These are phyloP conservation scores for Colletotrichum karsti DNA, from an alignment of 2,329 filamentous ascomycete genomes.

Conservation along the genomic window DNA sequence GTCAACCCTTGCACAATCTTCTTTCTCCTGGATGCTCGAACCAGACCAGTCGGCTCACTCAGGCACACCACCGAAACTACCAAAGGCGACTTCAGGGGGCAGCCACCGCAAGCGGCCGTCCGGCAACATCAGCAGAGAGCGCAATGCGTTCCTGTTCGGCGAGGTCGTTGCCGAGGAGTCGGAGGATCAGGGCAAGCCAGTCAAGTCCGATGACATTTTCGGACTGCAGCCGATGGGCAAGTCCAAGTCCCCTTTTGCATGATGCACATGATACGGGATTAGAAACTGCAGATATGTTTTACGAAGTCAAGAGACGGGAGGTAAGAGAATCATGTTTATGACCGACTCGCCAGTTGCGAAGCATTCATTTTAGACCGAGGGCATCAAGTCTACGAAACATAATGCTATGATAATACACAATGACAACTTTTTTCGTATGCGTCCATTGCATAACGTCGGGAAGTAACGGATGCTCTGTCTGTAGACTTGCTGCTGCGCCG, in stretches of 20 bases:
- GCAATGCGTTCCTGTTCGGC: constrained; percentile 68
- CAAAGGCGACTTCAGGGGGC: constrained; percentile 32
- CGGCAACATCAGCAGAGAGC: constrained; percentile 57
- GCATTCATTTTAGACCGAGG: not conserved
- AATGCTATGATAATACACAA: not conserved
- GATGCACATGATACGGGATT: not conserved
- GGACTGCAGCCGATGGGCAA: constrained; percentile 58
- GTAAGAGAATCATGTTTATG: not conserved
- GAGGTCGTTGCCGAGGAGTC: constrained; percentile 53
- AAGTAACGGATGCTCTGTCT: too few relatives aligned
- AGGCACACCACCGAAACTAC: constrained; percentile 38
- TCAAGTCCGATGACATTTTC: constrained; percentile 60
- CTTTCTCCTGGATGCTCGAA: constrained; percentile 83
- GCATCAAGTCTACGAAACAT: not conserved
- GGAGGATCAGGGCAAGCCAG: constrained; percentile 42
- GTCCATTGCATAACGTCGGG: not conserved
- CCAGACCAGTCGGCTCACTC: constrained; percentile 51
- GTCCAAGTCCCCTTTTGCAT: constrained; percentile 17
- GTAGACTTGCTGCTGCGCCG: too few relatives aligned
- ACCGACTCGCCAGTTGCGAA: not conserved
- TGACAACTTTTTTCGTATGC: not conserved
- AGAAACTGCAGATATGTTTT: not conserved
- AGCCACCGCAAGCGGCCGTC: constrained; percentile 49
- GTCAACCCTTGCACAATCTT: constrained; percentile 76
- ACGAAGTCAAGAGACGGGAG: not conserved